Conservation (phyloP, 2,329 filamentous ascomycete genomes). For the Aspergillus sclerotialis region DNA sequence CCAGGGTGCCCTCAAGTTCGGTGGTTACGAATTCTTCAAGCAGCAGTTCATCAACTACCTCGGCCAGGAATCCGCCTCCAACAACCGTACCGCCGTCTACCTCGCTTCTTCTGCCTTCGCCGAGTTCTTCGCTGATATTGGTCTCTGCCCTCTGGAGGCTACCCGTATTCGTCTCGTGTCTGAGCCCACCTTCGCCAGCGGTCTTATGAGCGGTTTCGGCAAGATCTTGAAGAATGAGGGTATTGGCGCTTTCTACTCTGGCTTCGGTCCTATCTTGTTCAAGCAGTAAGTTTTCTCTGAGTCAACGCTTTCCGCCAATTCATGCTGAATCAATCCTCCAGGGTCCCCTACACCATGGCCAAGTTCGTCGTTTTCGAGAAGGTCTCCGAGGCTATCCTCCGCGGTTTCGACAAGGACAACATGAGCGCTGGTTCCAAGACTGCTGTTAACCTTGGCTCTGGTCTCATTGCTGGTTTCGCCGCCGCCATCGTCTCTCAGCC, state of each 20-base stretch:
- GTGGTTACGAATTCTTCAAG: conserved; percentile 96
- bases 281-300: conserved; percentile 58
- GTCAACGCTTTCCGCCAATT: too few relatives aligned
- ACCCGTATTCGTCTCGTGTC: conserved; percentile 91
- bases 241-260: conserved; percentile 80
- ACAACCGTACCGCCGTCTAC: conserved; percentile 78
- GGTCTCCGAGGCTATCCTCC: conserved; percentile 68
- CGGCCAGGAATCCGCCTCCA: conserved; percentile 67
- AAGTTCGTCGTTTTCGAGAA: conserved; percentile 95
- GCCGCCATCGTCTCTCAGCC: conserved; percentile 82
- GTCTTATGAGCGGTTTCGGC: conserved; percentile 69
- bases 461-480: conserved; percentile 79
- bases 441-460: conserved; percentile 74
- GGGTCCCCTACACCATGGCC: conserved; percentile 88
- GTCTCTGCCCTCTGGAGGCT: conserved; percentile 85
- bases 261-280: conserved; percentile 81
- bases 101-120: conserved; percentile 57
- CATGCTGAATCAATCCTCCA: too few relatives aligned
- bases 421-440: conserved; percentile 66
- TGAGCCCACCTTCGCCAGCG: conserved; percentile 75
- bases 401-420: conserved; percentile 61
- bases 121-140: conserved; percentile 58
- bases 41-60: conserved; percentile 75
- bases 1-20: conserved; percentile 88
- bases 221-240: conserved; percentile 82